These are phyloP conservation scores for Fusarium caatingaense DNA, from an alignment of 2,329 filamentous ascomycete species.

Conservation along the genomic window DNA sequence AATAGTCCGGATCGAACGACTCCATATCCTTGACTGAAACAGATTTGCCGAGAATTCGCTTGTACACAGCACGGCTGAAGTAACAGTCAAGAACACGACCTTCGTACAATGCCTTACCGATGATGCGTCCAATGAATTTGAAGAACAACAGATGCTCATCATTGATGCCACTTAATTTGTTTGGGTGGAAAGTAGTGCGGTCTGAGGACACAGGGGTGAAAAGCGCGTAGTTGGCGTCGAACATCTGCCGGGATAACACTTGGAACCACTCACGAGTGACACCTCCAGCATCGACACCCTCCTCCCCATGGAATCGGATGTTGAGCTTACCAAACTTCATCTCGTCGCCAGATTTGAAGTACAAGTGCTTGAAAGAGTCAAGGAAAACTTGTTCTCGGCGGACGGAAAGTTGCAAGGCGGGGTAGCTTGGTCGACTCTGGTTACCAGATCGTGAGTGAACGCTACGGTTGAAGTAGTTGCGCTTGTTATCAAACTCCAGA, in stretches of 20 bases:
- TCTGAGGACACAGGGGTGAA: conserved; percentile 98
- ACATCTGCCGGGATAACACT: conserved; percentile 96
- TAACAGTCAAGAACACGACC: conserved; percentile 96
- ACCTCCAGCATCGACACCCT: conserved; percentile 96
- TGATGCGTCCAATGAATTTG: conserved; percentile 98
- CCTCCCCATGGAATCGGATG: conserved; percentile 96
- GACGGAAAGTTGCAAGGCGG: conserved; percentile 84
- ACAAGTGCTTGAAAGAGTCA: conserved; percentile 97
- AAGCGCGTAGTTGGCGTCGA: conserved; percentile 95
- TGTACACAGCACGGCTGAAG: conserved; percentile 98
- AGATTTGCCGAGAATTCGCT: conserved; percentile 92
- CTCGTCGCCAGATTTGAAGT: conserved; percentile 95
- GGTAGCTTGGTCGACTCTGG: conserved; percentile 76
- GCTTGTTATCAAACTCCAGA: conserved; percentile 98
- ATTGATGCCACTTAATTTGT: conserved; percentile 92
- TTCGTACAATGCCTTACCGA: conserved; percentile 97
- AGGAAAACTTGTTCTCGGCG: conserved; percentile 96
- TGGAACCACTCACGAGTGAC: conserved; percentile 99
- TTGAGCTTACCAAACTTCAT: conserved; percentile 99
- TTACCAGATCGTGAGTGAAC: conserved; percentile 78
- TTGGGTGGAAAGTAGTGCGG: conserved; percentile 98
- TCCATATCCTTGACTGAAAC: conserved; percentile 99
- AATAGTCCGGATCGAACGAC: conserved; percentile 97
- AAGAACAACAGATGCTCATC: conserved; percentile 97
- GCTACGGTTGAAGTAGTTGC: conserved; percentile 96